Evolutionary conservation across 345 rosid species (phyloP).

Genomic region (Salix dunnii): DNA sequence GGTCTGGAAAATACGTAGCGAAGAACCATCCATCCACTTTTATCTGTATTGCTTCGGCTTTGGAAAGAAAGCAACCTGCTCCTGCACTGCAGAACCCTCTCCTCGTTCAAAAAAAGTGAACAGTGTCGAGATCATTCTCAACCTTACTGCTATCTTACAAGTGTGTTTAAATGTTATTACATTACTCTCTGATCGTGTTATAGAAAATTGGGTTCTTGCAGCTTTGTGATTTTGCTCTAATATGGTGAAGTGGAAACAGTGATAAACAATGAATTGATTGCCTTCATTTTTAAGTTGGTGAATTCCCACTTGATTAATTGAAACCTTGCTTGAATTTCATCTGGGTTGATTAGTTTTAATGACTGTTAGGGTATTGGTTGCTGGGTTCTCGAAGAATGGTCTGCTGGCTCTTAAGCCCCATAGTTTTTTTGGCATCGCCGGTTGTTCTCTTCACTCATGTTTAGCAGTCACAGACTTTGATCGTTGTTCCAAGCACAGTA

Average conservation of each 20-base stretch:
- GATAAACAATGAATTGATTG: background rate
- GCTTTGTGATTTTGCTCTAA: background rate
- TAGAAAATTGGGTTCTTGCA: background rate
- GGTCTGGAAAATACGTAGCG: background rate
- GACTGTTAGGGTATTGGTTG: background rate
- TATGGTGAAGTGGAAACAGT: background rate
- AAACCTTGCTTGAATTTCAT: background rate
- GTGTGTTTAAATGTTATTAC: background rate
- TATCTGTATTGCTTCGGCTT: background rate
- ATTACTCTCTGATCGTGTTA: background rate
- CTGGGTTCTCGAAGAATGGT: background rate
- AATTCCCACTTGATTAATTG: background rate
- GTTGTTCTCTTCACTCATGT: background rate
- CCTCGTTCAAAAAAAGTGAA: background rate
- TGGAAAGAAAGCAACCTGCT: background rate
- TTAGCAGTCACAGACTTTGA: background rate
- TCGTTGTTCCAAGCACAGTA: no score
- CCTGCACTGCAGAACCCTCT: background rate
- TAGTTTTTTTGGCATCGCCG: background rate
- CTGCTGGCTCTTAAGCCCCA: background rate
- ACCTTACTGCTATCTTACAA: background rate
- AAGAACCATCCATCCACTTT: background rate
- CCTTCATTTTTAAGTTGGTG: background rate
- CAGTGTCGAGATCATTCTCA: background rate
- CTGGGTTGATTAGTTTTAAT: background rate